Percentiles rank a stretch among this genome's conserved stretches.
These are phyloP conservation scores for Blastocladiella emersonii DNA, from an alignment of 371 early-diverging fungal genomes.

Conservation along the genomic window DNA sequence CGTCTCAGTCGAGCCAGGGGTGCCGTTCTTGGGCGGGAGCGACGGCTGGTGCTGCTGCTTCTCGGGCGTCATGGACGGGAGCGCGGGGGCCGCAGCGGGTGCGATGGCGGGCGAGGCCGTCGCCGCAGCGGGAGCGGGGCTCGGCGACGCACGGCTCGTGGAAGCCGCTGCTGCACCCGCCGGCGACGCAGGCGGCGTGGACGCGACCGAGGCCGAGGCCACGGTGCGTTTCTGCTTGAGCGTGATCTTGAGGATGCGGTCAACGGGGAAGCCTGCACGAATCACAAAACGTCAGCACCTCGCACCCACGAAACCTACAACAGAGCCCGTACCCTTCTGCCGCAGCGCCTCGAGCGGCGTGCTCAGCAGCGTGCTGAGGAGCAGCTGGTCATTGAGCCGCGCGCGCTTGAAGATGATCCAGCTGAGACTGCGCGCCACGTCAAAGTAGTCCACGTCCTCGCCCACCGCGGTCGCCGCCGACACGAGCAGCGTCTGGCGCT, in stretches of 20 bases:
- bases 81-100: too few species aligned
- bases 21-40: neutral
- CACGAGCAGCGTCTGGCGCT: neutral
- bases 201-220: too few species aligned
- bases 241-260: conserved; percentile 58
- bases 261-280: conserved; percentile 60
- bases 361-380: conserved; percentile 46
- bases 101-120: neutral
- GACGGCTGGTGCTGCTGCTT: too few species aligned
- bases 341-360: conserved; percentile 42
- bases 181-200: conserved; percentile 4
- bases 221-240: conserved; percentile 18
- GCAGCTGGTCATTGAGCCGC: conserved; percentile 48
- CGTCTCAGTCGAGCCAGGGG: conserved; percentile 1
- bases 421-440: conserved; percentile 52
- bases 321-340: conserved; percentile 28
- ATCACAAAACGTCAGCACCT: neutral
- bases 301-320: neutral
- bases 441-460: conserved; percentile 58
- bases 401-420: conserved; percentile 40
- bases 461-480: conserved; percentile 23
- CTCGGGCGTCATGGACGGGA: too few species aligned
- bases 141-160: too few species aligned
- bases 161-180: too few species aligned
- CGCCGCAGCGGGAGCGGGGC: too few species aligned